Conservation (phyloP, 352 stramenopile genomes). For the Phytophthora litchii region DNA sequence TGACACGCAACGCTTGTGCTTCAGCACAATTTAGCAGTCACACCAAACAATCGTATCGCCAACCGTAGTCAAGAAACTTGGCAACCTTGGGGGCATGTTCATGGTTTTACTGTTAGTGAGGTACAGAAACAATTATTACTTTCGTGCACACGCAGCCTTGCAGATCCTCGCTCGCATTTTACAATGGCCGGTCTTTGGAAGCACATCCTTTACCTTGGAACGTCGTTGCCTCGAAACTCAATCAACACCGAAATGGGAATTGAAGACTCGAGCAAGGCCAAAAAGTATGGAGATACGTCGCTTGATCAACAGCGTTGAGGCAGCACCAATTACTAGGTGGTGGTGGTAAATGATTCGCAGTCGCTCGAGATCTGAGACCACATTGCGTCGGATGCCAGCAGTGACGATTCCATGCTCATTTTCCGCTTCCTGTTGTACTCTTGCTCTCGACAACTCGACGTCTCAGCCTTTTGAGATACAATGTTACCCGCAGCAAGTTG, state of each 20-base stretch:
- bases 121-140: background rate
- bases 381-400: slow-evolving; percentile 66
- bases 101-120: slow-evolving; percentile 1
- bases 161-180: slow-evolving; percentile 24
- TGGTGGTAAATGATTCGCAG: slow-evolving; percentile 6
- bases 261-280: no score
- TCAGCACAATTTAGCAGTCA: no score
- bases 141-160: slow-evolving; percentile 5
- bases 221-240: no score
- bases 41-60: no score
- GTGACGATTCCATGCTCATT: slow-evolving; percentile 69
- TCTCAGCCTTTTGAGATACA: slow-evolving; percentile 2
- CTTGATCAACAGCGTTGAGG: no score
- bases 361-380: slow-evolving; percentile 73
- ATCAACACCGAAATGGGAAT: no score
- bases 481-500: background rate
- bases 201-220: slow-evolving; percentile 24
- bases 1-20: no score
- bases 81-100: no score
- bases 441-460: slow-evolving; percentile 12
- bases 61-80: no score
- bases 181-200: slow-evolving; percentile 17
- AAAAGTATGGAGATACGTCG: no score
- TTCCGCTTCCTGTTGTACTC: slow-evolving; percentile 48
- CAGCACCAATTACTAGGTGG: background rate